A percentile compares a stretch with the other conserved stretches of the same genome.
Evolutionary conservation across 805 yeast species (phyloP).

Genomic region (Kuraishia cidri): DNA sequence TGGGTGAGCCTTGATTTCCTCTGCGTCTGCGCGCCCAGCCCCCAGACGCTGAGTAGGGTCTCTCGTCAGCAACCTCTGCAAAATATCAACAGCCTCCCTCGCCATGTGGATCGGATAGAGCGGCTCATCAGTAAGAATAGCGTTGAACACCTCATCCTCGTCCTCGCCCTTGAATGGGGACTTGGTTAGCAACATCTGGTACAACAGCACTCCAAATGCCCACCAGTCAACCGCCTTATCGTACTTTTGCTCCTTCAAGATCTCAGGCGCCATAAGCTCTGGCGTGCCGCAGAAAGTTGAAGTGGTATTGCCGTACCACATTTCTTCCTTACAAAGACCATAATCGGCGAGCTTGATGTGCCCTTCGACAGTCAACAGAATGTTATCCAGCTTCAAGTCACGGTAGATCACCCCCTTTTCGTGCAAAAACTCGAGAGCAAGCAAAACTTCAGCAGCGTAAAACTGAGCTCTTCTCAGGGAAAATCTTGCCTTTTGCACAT

Average conservation of each 20-base stretch:
- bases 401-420: conserved; percentile 94
- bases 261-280: conserved; percentile 98
- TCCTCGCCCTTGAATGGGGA: conserved; percentile 94
- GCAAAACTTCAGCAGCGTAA: conserved; percentile 91
- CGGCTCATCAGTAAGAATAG: conserved; percentile 94
- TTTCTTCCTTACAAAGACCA: conserved; percentile 89
- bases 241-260: conserved; percentile 84
- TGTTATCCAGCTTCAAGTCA: conserved; percentile 93
- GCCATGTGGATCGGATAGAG: conserved; percentile 97
- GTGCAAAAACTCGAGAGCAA: conserved; percentile 89
- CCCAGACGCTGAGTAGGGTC: conserved; percentile 85
- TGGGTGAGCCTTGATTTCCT: conserved; percentile 91
- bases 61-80: conserved; percentile 84
- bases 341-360: conserved; percentile 96
- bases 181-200: conserved; percentile 94
- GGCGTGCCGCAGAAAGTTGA: conserved; percentile 99
- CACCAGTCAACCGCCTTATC: conserved; percentile 98
- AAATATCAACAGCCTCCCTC: conserved; percentile 86
- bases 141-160: conserved; percentile 89
- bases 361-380: conserved; percentile 80
- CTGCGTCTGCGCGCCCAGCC: conserved; percentile 79
- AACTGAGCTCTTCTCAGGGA: conserved; percentile 90
- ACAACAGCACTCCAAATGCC: conserved; percentile 96
- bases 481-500: conserved; percentile 86
- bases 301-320: conserved; percentile 62